Percentiles rank a stretch among this genome's conserved stretches.
Conservation (phyloP, 2,329 filamentous ascomycete genomes). For the Trichoderma sp. region DNA sequence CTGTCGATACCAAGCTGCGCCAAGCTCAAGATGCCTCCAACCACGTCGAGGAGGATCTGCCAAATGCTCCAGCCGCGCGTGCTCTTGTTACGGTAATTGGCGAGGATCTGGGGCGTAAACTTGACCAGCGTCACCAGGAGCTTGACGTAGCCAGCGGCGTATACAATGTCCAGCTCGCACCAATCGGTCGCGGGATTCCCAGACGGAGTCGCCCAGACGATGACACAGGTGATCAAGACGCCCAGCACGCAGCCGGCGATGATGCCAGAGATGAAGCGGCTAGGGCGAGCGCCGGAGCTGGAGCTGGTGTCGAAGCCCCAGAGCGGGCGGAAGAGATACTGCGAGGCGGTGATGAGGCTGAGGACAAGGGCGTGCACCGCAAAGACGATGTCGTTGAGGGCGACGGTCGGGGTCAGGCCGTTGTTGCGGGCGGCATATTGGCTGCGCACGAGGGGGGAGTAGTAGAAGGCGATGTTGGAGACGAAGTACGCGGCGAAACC, state of each 20-base stretch:
- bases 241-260: slow-evolving; percentile 69
- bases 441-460: slow-evolving; percentile 72
- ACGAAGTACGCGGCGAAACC: slow-evolving; percentile 77
- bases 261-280: slow-evolving; percentile 68
- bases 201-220: slow-evolving; percentile 48
- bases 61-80: slow-evolving; percentile 87
- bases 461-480: slow-evolving; percentile 77
- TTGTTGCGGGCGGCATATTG: slow-evolving; percentile 84
- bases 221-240: slow-evolving; percentile 55
- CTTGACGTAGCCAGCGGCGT: slow-evolving; percentile 84
- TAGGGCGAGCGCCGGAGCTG: slow-evolving; percentile 58
- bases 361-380: slow-evolving; percentile 78
- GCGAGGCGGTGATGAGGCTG: slow-evolving; percentile 73
- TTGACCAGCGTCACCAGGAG: slow-evolving; percentile 87
- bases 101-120: slow-evolving; percentile 83
- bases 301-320: slow-evolving; percentile 76
- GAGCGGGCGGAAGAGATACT: slow-evolving; percentile 69
- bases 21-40: slow-evolving; percentile 80
- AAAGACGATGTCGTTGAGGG: slow-evolving; percentile 88
- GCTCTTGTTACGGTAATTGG: slow-evolving; percentile 83
- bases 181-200: slow-evolving; percentile 52
- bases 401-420: slow-evolving; percentile 78
- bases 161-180: slow-evolving; percentile 66
- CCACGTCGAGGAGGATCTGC: slow-evolving; percentile 82
- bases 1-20: slow-evolving; percentile 84